These are phyloP conservation scores for Talaromyces borbonicus DNA, from an alignment of 495 filamentous ascomycete species.

Conservation along the genomic window DNA sequence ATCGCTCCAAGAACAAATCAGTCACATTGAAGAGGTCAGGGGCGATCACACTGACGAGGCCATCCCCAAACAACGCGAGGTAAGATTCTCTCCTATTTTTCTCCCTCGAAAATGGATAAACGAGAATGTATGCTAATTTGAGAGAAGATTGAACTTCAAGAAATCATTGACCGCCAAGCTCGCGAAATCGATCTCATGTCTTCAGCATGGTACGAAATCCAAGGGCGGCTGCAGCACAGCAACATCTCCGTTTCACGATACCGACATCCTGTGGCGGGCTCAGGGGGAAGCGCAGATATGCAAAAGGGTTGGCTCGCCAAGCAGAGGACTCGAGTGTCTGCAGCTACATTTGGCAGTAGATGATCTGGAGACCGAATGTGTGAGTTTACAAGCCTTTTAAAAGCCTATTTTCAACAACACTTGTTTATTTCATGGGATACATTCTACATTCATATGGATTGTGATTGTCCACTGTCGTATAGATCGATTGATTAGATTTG, in stretches of 20 bases:
- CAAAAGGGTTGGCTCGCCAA: slow-evolving; percentile 86
- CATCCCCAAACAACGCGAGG: slow-evolving; percentile 41
- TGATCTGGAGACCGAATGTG: neutral
- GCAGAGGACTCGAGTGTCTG: slow-evolving; percentile 63
- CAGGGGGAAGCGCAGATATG: slow-evolving; percentile 62
- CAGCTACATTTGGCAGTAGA: slow-evolving; percentile 1
- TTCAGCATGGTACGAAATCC: slow-evolving; percentile 87
- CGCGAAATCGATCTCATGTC: slow-evolving; percentile 78
- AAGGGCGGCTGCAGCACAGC: slow-evolving; percentile 77
- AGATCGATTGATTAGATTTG: too few species aligned
- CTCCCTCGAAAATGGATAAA: slow-evolving; percentile 11
- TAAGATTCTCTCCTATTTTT: slow-evolving; percentile 16
- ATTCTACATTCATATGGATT: neutral
- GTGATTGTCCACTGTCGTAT: neutral
- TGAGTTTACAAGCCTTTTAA: too few species aligned
- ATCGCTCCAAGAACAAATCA: slow-evolving; percentile 46
- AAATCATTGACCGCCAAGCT: slow-evolving; percentile 56
- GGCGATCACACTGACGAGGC: slow-evolving; percentile 26
- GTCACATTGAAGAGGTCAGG: slow-evolving; percentile 37
- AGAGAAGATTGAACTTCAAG: slow-evolving; percentile 44
- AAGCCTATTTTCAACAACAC: too few species aligned
- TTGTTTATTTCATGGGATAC: neutral
- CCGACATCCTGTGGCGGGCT: slow-evolving; percentile 20
- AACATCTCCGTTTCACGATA: slow-evolving; percentile 53
- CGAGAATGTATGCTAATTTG: neutral